Evolutionary conservation across 208 protist genomes (phyloP).

Genomic region (Leishmania martiniquensis): DNA sequence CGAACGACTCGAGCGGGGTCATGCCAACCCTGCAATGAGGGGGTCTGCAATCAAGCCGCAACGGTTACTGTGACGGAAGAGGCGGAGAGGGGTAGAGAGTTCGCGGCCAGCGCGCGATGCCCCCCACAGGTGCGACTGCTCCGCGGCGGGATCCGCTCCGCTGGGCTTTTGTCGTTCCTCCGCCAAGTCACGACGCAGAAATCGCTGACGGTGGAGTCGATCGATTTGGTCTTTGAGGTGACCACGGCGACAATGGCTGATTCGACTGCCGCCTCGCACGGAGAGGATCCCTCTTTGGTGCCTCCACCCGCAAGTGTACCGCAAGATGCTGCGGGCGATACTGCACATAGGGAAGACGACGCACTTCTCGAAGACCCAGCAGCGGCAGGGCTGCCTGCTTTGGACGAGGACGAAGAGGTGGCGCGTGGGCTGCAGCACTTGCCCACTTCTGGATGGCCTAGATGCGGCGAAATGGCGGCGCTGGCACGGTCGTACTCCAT

Average conservation of each 20-base stretch:
- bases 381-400: neutral
- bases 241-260: neutral
- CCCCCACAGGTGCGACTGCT: slow-evolving; percentile 25
- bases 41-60: neutral
- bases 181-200: slow-evolving; percentile 30
- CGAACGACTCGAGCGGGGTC: neutral
- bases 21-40: neutral
- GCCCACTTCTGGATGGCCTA: neutral
- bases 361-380: neutral
- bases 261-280: neutral
- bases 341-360: neutral
- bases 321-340: neutral
- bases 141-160: slow-evolving; percentile 22
- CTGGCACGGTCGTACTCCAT: slow-evolving; percentile 31
- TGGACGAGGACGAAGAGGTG: neutral
- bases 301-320: neutral
- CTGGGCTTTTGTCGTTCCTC: slow-evolving; percentile 29
- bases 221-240: slow-evolving; percentile 31
- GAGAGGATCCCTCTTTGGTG: neutral
- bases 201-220: slow-evolving; percentile 25
- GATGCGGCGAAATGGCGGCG: slow-evolving; percentile 3
- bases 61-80: neutral
- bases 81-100: neutral
- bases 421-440: neutral
- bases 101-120: neutral